Conservation (phyloP, 2,329 filamentous ascomycete species). For the Xylaria sp. region DNA sequence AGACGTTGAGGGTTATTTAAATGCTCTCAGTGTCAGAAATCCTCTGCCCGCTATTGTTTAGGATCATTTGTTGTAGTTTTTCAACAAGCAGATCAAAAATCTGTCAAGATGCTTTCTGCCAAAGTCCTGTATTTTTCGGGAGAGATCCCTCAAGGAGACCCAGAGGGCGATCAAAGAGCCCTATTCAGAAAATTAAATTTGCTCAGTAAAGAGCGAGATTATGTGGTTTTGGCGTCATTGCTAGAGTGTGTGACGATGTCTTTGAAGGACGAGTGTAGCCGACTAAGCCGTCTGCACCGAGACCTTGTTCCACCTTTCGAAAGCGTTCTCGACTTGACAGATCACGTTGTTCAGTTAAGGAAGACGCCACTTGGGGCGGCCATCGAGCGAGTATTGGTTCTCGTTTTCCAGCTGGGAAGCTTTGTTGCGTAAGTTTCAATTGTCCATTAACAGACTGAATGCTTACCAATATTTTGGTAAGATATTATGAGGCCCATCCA, state of each 20-base stretch:
- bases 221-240: not conserved
- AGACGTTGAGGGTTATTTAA: too few species aligned
- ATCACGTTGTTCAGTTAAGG: not conserved
- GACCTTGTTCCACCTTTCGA: not conserved
- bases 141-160: not conserved
- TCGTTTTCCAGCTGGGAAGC: not conserved
- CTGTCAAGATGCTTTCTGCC: too few species aligned
- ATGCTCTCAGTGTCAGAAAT: too few species aligned
- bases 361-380: not conserved
- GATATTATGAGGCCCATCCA: not conserved
- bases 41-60: too few species aligned
- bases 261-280: not conserved
- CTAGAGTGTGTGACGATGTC: not conserved
- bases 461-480: not conserved
- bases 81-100: too few species aligned
- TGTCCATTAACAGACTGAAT: too few species aligned
- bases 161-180: not conserved
- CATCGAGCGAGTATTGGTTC: not conserved
- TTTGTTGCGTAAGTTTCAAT: not conserved
- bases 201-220: not conserved
- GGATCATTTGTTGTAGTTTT: too few species aligned
- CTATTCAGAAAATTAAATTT: not conserved
- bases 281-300: not conserved
- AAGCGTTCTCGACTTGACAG: not conserved
- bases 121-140: not conserved